Conservation (phyloP, 2,329 filamentous ascomycete species). For the Phaeosphaeriaceae sp. region DNA sequence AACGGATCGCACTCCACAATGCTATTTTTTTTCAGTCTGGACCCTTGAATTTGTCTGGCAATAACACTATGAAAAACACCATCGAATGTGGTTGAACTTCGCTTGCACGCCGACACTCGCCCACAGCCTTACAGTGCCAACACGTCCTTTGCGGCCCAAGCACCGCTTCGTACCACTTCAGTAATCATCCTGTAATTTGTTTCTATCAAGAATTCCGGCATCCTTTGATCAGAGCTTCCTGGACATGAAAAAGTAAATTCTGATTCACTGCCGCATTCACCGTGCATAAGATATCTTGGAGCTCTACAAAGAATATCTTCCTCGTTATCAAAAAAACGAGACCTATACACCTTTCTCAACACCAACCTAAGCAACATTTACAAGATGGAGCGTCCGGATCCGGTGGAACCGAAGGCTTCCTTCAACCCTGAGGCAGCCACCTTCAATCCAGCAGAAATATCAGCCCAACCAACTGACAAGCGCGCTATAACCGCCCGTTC, state of each 20-base stretch:
- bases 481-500: not conserved
- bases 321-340: no score
- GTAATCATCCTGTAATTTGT: not conserved
- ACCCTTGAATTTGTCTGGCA: not conserved
- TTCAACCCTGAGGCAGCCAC: constrained; percentile 23
- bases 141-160: not conserved
- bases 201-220: not conserved
- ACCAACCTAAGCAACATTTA: not conserved
- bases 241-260: constrained; percentile 4
- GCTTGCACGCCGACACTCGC: no score
- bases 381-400: constrained; percentile 1
- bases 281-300: not conserved
- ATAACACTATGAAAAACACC: not conserved
- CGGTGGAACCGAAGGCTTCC: not conserved
- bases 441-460: constrained; percentile 11
- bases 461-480: not conserved
- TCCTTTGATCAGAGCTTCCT: not conserved
- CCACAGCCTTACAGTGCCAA: no score
- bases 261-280: constrained; percentile 14
- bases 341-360: no score
- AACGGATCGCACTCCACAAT: no score
- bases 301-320: no score
- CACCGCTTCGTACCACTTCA: not conserved
- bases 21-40: no score
- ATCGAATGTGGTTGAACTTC: not conserved